Percentiles rank a stretch among this genome's conserved stretches.
Conservation (phyloP, 257 asterid species). For the Linderniella brevidens region DNA sequence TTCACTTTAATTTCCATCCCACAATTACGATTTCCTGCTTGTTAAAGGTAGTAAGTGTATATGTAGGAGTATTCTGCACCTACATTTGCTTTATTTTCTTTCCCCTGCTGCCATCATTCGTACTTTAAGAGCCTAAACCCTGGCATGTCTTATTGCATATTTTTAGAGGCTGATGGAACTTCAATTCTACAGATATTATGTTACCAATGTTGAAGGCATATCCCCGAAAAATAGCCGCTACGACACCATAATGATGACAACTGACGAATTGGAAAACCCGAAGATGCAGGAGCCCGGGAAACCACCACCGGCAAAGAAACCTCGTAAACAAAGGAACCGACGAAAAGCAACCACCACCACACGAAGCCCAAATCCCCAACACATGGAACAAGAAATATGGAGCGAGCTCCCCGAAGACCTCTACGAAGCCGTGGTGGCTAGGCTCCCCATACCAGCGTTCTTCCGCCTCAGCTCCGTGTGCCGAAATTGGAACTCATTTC, state of each 20-base stretch:
- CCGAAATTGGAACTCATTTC: constrained; percentile 67
- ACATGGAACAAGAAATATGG: constrained; percentile 67
- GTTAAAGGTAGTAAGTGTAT: too few relatives aligned
- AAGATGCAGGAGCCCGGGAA: constrained; percentile 81
- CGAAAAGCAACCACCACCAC: constrained; percentile 27
- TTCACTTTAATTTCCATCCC: too few relatives aligned
- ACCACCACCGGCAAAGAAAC: constrained; percentile 64
- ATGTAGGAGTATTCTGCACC: too few relatives aligned
- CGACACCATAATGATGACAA: constrained; percentile 61
- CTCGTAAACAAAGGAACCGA: constrained; percentile 42
- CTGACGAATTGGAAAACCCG: constrained; percentile 58
- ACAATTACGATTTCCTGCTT: too few relatives aligned
- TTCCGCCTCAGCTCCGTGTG: constrained; percentile 75
- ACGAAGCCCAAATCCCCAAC: constrained; percentile 17
- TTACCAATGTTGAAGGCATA: constrained; percentile 33
- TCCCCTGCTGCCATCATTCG: too few relatives aligned
- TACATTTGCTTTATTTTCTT: too few relatives aligned
- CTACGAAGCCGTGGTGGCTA: constrained; percentile 73
- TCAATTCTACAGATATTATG: constrained; percentile 49
- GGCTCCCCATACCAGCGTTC: constrained; percentile 68
- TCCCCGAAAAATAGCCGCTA: constrained; percentile 39
- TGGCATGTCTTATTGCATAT: constrained; percentile 3
- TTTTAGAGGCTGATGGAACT: constrained; percentile 9
- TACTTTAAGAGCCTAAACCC: not conserved
- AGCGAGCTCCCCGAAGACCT: constrained; percentile 93